Evolutionary conservation across 257 asterid species (phyloP).

Genomic region (Jacaranda mimosifolia): DNA sequence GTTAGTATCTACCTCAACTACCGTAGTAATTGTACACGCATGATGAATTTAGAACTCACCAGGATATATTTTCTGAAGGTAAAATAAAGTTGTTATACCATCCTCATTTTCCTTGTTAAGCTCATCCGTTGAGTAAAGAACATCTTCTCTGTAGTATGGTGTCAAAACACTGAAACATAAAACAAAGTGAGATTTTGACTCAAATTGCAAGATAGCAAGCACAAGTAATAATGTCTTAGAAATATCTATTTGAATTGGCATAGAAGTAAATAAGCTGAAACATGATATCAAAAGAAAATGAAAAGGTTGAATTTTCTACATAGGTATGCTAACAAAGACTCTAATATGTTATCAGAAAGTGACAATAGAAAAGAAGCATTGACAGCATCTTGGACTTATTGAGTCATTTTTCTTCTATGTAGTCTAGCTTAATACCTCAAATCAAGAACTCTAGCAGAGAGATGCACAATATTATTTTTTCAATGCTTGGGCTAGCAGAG

Average conservation of each 20-base stretch:
- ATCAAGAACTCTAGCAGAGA: too few relatives aligned
- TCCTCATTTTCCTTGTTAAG: conserved; percentile 93
- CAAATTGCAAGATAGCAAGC: background rate
- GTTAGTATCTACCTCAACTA: conserved; percentile 35
- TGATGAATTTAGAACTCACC: conserved; percentile 57
- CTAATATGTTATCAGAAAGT: background rate
- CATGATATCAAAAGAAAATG: conserved; percentile 3
- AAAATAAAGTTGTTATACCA: conserved; percentile 87
- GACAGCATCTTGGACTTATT: background rate
- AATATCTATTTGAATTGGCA: background rate
- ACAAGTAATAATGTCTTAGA: conserved; percentile 7
- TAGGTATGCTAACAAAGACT: background rate
- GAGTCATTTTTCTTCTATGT: background rate
- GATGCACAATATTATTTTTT: too few relatives aligned
- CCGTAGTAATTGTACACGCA: conserved; percentile 24
- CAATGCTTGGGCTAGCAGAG: too few relatives aligned
- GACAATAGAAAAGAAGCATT: too few relatives aligned
- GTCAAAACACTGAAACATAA: conserved; percentile 79
- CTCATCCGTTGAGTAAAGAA: conserved; percentile 90
- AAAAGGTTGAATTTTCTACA: background rate
- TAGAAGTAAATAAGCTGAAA: background rate
- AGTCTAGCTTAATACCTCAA: too few relatives aligned
- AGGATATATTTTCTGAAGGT: conserved; percentile 94
- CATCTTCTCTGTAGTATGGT: conserved; percentile 90
- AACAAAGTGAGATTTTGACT: conserved; percentile 32